Evolutionary conservation across 352 stramenopile species (phyloP), one percentile per base, ranked within the genome.

Genomic region (Phytopythium vexans): DNA sequence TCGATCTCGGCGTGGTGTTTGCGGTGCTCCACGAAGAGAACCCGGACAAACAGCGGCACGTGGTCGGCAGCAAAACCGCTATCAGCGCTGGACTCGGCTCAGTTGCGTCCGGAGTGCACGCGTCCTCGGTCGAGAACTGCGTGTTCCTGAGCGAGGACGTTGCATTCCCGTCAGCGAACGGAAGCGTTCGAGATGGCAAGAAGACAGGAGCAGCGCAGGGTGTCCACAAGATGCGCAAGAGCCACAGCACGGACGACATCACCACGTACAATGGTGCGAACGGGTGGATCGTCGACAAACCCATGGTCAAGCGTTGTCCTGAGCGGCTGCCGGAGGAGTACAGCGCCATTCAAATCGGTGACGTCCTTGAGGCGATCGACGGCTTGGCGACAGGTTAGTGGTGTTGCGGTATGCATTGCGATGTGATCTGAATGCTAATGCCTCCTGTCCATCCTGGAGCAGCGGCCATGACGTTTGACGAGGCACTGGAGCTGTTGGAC

Each of bases 361-460:
- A 94, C 49, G 66, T 89, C 7, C 58, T 94, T 6, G 77, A 87
- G 60, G 72, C 84, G 16, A 66, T 92, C 31, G 80, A 92, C 41
- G 83, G 82, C 41, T 81, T 92, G 14, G 69, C 80, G 8, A 89
- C 77, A 40, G 66, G 77, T 90, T 52, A 34, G 52, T 61, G 21
- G 21, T 27, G 21, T 27, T 27, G 21, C 21, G 21, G 2, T 27
- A 27, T 27, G 21, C 21, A 27, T 27, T 27, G 21, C 21, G 10
- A 16, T 40, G 32, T 27, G 31, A 41, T 52, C 41, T 48, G 16
- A 8, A 40, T 38, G 11, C 15, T 16, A 47, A 49, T 51, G 8
- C 9, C 37, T 59, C 27, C 14, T 70, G 21, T 56, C n/a, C 3
- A 6, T 38, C 16, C 3, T 58, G 27, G 41, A 34, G 6, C 62